phyloP scores from a whole-genome alignment of 73 alveolate species.

The Paramecium bursaria region DNA sequence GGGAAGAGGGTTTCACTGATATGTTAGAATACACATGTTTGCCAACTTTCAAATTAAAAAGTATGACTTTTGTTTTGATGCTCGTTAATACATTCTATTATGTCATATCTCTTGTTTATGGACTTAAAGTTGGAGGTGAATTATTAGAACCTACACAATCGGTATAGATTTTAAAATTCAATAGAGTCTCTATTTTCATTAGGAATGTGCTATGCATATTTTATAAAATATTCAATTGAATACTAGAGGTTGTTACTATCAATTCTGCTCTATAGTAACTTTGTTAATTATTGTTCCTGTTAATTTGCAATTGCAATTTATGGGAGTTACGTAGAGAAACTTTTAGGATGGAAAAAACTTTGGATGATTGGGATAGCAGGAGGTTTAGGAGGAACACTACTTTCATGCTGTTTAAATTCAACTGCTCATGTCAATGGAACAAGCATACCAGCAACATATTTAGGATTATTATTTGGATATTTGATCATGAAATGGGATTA shows the following conservation, averaged over 20 bases:
- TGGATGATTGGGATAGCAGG: constrained; percentile 59
- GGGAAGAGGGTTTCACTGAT: constrained; percentile 67
- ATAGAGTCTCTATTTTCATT: constrained; percentile 57
- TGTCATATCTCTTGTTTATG: constrained; percentile 13
- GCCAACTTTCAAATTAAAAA: constrained; percentile 60
- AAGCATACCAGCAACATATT: constrained; percentile 32
- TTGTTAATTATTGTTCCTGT: constrained; percentile 49
- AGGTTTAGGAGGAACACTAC: constrained; percentile 66
- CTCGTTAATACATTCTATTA: constrained; percentile 42
- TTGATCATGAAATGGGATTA: constrained; percentile 60
- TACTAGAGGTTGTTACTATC: constrained; percentile 27
- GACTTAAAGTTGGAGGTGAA: constrained; percentile 52
- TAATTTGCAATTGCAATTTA: constrained; percentile 54
- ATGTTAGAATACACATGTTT: constrained; percentile 64
- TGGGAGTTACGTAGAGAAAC: constrained; percentile 65
- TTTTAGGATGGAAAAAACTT: constrained; percentile 68
- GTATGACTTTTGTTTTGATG: constrained; percentile 59
- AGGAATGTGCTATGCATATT: constrained; percentile 55
- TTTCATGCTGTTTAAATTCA: constrained; percentile 48
- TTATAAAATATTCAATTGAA: constrained; percentile 40
- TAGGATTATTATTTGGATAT: constrained; percentile 66
- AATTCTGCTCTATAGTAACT: constrained; percentile 50
- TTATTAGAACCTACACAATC: constrained; percentile 60
- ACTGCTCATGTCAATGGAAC: constrained; percentile 59
- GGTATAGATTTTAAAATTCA: neutral